Evolutionary conservation across 768 basidiomycete species (phyloP), one percentile per base, ranked within the genome.

Genomic region (Cystoderma amianthinum): DNA sequence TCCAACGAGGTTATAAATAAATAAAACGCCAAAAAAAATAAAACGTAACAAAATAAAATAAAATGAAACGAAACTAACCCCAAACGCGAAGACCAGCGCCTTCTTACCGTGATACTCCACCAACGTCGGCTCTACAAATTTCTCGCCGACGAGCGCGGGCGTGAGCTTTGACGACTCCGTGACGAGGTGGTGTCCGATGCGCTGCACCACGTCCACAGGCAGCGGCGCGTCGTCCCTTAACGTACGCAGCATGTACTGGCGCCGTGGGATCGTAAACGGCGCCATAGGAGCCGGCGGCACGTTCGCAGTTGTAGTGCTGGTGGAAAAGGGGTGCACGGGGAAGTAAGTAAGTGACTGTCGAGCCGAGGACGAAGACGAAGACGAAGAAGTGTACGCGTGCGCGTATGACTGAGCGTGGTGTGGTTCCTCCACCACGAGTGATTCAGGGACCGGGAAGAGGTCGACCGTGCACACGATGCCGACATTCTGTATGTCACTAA

Each of bases 391-490:
- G 25, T 28, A 28, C 25, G 25, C 25, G 28, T 30, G 28, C 9
- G 28, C 28, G 15, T 9, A 9, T 9, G 9, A 15, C 15, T 30
- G 28, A 15, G 9, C 15, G 10, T 9, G 28, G 15, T 30, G 28
- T 9, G 28, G 28, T 15, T 15, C 28, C 10, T 30, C 23, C 28
- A 6, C 32, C 39, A 6, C 6, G 23, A 28, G 50, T 34, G 45
- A 53, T 48, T 66, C 67, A n/a, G 74, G 70, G 3, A 81, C 72
- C 2, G 77, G 75, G 47, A 80, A 86, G 24, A 86, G 65, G 58
- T 85, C 84, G 44, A 78, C 76, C n/a, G 74, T 76, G 58, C 85
- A 87, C 17, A 87, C 63, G 10, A 84, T 65, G 1, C 84, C 85
- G 13, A 76, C 60, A 16, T 69, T 71, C 24, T 71, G 61, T 32